Percentiles rank a stretch among this genome's conserved stretches.
Evolutionary conservation across 306 rosid genomes (phyloP).

Genomic region (Quercus variabilis): DNA sequence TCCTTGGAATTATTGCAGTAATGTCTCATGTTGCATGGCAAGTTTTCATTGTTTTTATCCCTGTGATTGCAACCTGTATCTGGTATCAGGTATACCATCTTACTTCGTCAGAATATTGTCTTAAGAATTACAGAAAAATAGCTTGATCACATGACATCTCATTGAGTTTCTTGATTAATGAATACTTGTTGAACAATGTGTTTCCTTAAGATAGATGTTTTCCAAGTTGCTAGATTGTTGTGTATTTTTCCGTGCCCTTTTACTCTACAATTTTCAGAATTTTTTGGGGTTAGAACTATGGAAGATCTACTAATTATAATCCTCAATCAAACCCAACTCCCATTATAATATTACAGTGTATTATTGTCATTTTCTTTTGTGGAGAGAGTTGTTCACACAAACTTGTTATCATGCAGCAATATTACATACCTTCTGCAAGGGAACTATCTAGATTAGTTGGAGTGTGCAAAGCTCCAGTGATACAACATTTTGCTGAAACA

Average conservation of each 20-base stretch:
- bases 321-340: neutral
- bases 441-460: too few species aligned
- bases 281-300: neutral
- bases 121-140: neutral
- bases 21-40: conserved; percentile 61
- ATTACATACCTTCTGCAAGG: conserved; percentile 29
- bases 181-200: neutral
- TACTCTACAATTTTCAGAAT: neutral
- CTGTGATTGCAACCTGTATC: conserved; percentile 37
- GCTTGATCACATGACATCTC: neutral
- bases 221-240: neutral
- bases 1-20: conserved; percentile 25
- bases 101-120: neutral
- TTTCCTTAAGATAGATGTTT: neutral
- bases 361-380: neutral
- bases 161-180: neutral
- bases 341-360: neutral
- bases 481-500: too few species aligned
- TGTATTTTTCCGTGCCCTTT: neutral
- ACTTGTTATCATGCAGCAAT: conserved; percentile 45
- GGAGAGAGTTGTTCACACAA: neutral
- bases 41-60: conserved; percentile 50
- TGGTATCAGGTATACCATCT: conserved; percentile 42
- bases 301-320: neutral
- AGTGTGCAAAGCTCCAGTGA: too few species aligned